Base-by-base conservation (phyloP, 73 alveolate genomes). In the Uronychia setigera region DNA sequence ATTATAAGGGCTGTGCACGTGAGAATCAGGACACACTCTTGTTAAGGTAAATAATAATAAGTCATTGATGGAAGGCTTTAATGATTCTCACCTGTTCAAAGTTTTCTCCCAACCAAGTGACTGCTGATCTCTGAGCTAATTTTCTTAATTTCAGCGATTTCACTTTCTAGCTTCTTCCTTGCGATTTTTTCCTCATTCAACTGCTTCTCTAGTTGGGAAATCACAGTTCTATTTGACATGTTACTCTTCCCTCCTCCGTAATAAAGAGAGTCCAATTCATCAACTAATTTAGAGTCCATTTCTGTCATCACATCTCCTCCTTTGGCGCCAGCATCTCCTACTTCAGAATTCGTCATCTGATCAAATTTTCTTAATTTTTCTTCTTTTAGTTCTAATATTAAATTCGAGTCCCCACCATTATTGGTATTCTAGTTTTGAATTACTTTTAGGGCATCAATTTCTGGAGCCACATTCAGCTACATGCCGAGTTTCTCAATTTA, bases 221-320 rank as follows among this genome's bases (percentile, higher is more conserved):
- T 46, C 67, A 46, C 67, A 5, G 67, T 46, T 46, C 67, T 46
- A 19, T 46, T 46, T 19, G 67, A 46, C n/a, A 46, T 46, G 35
- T 58, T 76, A 34, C 57, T 57, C 67, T 46, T 46, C 19, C n/a
- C n/a, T n/a, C 67, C 67, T 26, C 79, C 91, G 79, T 76, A 46
- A 74, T 85, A 59, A 14, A 85, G 59, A 26, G 83, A 81, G 58
- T 80, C 94, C 28, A 81, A 74, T 30, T 34, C 78, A 31, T 83
- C 81, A 83, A 46, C 67, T 46, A 46, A 19, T 46, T 46, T 46
- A 11, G 67, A 46, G n/a, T 46, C 67, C 19, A 19, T 46, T 19
- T 46, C 67, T 46, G 67, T 11, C n/a, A n/a, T n/a, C n/a, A n/a
- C n/a, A n/a, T n/a, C n/a, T n/a, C n/a, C n/a, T n/a, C n/a, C n/a